Evolutionary conservation across 345 rosid genomes (phyloP), one percentile per base, ranked within the genome.

Genomic region (Leavenworthia alabamica): DNA sequence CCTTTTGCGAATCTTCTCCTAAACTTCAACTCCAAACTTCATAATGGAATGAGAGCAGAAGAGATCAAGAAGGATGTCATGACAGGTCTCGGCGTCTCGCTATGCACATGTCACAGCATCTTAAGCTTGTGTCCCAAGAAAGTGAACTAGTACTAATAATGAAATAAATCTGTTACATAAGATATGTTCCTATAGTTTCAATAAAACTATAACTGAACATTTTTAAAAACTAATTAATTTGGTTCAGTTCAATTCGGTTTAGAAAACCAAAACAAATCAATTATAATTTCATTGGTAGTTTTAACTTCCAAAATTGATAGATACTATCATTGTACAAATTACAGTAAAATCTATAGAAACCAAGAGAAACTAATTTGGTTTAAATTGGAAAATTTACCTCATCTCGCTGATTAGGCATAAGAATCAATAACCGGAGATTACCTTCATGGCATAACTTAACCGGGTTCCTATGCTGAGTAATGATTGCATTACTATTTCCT

Each of bases 401-500:
- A 33, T 69, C 41, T 40, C 62, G 62, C 70, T 75, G 61, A 62
- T 45, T 83, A 1, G 87, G 95, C 90, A 92, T 85, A 81, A 86
- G 66, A 46, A 86, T 42, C 27, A 80, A 84, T 75, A 92, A 64
- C 50, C 79, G 79, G 68, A 92, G 80, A 59, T 73, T 79, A 42
- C 96, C 83, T 10, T 58, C 73, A 69, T 81, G 80, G 59, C 98
- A 92, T 43, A 74, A 83, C 60, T 82, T 83, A n/a, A 67, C 80
- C 8, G 86, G 98, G 69, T 92, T 77, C 35, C 50, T 78, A 62
- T 78, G 82, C 16, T 78, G 47, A 2, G 75, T 72, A 49, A 92
- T 71, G 71, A 46, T 80, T 39, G 96, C 91, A 20, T 64, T 55
- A 15, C 63, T 73, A 58, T 86, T 81, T 4, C 83, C 80, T 15